phyloP scores from a whole-genome alignment of 345 rosid species.

The Zanthoxylum bungeanum region DNA sequence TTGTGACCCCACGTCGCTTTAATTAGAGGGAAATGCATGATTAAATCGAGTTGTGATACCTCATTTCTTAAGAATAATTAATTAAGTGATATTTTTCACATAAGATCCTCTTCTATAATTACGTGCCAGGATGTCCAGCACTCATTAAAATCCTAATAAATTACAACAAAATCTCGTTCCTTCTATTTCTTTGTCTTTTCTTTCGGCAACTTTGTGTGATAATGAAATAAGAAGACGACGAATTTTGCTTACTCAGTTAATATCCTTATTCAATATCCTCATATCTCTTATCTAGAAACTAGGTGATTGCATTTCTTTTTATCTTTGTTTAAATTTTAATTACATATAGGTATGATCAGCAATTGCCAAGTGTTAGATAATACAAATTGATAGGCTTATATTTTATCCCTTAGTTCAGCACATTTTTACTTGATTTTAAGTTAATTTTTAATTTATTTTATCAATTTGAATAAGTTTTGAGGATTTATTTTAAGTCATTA shows the following conservation, averaged over 20 bases:
- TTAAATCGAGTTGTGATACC: conserved; percentile 31
- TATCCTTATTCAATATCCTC: background rate
- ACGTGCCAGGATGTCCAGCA: conserved; percentile 44
- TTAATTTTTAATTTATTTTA: too few relatives aligned
- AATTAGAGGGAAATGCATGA: conserved; percentile 12
- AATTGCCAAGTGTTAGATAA: conserved; percentile 11
- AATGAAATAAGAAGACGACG: conserved; percentile 32
- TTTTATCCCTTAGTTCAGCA: too few relatives aligned
- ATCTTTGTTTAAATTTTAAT: background rate
- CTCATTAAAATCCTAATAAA: conserved; percentile 21
- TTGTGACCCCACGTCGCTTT: background rate
- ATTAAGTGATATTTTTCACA: conserved; percentile 11
- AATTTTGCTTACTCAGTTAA: background rate
- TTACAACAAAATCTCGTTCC: conserved; percentile 29
- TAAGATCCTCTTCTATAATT: conserved; percentile 37
- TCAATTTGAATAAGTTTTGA: too few relatives aligned
- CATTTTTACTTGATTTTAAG: too few relatives aligned
- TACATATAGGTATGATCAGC: background rate
- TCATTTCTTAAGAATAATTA: conserved; percentile 16
- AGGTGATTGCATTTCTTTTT: too few relatives aligned
- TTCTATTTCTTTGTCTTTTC: conserved; percentile 43
- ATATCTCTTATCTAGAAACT: conserved; percentile 22
- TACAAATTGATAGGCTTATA: too few relatives aligned
- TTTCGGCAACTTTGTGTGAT: conserved; percentile 21
- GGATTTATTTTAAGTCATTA: too few relatives aligned